These are phyloP conservation scores for Neofusicoccum parvum DNA, from an alignment of 2,329 filamentous ascomycete species.

Conservation along the genomic window DNA sequence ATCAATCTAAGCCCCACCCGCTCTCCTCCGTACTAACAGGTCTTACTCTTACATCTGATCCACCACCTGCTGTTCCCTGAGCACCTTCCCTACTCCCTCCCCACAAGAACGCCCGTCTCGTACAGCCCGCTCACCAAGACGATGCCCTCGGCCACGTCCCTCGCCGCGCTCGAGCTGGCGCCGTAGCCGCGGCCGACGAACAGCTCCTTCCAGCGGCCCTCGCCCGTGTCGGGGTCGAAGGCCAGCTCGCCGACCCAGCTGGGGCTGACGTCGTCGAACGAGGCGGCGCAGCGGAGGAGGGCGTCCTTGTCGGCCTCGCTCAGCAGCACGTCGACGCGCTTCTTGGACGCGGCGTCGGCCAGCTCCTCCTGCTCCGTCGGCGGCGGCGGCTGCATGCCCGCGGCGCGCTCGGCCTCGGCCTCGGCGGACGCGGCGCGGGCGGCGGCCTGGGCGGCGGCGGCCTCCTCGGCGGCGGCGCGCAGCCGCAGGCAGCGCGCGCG, in stretches of 20 bases:
- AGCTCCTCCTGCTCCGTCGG: neutral
- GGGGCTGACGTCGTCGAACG: slow-evolving; percentile 30
- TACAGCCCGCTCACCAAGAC: slow-evolving; percentile 45
- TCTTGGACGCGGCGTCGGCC: neutral
- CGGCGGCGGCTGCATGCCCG: slow-evolving; percentile 12
- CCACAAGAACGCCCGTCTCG: slow-evolving; percentile 42
- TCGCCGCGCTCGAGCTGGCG: slow-evolving; percentile 39
- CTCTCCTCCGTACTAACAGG: neutral
- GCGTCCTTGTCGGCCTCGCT: slow-evolving; percentile 18
- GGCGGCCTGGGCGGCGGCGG: neutral
- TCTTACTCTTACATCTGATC: too few species aligned
- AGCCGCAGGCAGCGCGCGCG: slow-evolving; percentile 6
- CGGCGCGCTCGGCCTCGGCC: slow-evolving; percentile 17
- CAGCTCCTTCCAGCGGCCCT: slow-evolving; percentile 31
- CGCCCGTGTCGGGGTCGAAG: slow-evolving; percentile 26
- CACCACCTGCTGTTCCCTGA: too few species aligned
- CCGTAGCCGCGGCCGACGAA: slow-evolving; percentile 39
- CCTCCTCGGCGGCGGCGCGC: slow-evolving; percentile 23
- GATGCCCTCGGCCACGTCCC: slow-evolving; percentile 39
- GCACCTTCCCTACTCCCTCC: neutral
- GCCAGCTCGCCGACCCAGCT: slow-evolving; percentile 37
- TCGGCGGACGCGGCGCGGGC: neutral
- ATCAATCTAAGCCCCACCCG: too few species aligned
- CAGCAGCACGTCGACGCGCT: slow-evolving; percentile 15
- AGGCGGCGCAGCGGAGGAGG: slow-evolving; percentile 20